A percentile compares a stretch with the other conserved stretches of the same genome.
phyloP scores from a whole-genome alignment of 805 yeast genomes.

The Yarrowia porcina region DNA sequence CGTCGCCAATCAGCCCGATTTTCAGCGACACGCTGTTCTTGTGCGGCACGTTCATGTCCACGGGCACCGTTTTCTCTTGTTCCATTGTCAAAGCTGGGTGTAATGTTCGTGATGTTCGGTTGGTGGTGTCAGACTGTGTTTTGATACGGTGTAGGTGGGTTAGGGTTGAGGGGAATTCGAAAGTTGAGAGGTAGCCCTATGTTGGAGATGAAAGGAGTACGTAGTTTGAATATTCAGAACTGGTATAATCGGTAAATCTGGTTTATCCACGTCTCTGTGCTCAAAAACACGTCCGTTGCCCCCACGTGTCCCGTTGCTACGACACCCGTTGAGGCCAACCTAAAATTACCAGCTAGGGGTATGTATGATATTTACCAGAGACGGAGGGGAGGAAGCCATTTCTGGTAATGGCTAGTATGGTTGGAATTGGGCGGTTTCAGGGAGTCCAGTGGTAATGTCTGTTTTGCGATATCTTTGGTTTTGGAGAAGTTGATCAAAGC shows the following conservation, averaged over 20 bases:
- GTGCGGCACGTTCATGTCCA: conserved; percentile 34
- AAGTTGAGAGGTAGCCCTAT: too few species aligned
- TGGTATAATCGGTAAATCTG: too few species aligned
- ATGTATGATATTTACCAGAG: neutral
- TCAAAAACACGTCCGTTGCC: neutral
- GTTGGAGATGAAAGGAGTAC: too few species aligned
- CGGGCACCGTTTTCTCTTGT: conserved; percentile 29
- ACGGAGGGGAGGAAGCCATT: too few species aligned
- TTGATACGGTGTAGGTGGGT: neutral
- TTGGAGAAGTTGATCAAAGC: neutral
- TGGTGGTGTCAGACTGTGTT: neutral
- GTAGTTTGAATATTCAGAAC: too few species aligned
- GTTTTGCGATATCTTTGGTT: neutral
- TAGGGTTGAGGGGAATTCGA: neutral
- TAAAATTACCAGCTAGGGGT: neutral
- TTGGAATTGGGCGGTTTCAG: neutral
- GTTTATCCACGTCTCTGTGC: neutral
- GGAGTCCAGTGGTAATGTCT: neutral
- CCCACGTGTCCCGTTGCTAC: neutral
- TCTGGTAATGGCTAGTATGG: neutral
- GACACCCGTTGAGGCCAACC: neutral
- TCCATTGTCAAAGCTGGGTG: neutral
- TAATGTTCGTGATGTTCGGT: neutral
- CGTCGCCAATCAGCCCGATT: conserved; percentile 92
- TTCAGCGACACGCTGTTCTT: conserved; percentile 49